phyloP scores from a whole-genome alignment of 2,329 filamentous ascomycete genomes.

The Hypoxylon sp. region DNA sequence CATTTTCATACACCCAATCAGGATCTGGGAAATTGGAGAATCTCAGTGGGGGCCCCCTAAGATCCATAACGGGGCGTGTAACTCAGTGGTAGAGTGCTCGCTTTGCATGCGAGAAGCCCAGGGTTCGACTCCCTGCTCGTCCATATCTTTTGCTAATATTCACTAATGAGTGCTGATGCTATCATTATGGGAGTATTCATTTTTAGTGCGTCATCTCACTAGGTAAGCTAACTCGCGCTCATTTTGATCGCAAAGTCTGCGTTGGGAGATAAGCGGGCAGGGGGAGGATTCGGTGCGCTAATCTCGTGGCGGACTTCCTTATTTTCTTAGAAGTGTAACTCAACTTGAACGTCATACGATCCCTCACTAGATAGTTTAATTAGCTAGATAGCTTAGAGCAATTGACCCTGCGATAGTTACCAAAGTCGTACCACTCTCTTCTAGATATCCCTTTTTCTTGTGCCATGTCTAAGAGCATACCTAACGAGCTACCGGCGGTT shows the following conservation, averaged over 20 bases:
- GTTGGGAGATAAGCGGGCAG: not conserved
- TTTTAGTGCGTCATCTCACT: not conserved
- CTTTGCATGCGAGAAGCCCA: constrained; percentile 46
- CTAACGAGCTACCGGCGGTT: not conserved
- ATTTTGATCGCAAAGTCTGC: not conserved
- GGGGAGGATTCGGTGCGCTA: not conserved
- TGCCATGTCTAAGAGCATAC: not conserved
- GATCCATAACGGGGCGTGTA: constrained; percentile 30
- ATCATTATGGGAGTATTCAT: not conserved
- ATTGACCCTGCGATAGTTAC: not conserved
- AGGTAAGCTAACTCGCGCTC: not conserved
- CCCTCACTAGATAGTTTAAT: not conserved
- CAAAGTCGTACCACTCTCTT: not conserved
- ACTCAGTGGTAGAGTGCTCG: constrained; percentile 46
- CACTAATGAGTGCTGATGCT: not conserved
- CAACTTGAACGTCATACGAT: not conserved
- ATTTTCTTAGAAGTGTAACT: not conserved
- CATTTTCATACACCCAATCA: constrained; percentile 2
- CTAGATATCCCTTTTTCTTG: not conserved
- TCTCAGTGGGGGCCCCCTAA: not conserved
- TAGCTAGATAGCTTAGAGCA: not conserved
- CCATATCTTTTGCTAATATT: constrained; percentile 30
- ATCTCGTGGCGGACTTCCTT: not conserved
- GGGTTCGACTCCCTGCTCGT: constrained; percentile 46
- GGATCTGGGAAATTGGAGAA: not conserved